Evolutionary conservation across 352 stramenopile species (phyloP).

Genomic region (Phytophthora agathidicida): DNA sequence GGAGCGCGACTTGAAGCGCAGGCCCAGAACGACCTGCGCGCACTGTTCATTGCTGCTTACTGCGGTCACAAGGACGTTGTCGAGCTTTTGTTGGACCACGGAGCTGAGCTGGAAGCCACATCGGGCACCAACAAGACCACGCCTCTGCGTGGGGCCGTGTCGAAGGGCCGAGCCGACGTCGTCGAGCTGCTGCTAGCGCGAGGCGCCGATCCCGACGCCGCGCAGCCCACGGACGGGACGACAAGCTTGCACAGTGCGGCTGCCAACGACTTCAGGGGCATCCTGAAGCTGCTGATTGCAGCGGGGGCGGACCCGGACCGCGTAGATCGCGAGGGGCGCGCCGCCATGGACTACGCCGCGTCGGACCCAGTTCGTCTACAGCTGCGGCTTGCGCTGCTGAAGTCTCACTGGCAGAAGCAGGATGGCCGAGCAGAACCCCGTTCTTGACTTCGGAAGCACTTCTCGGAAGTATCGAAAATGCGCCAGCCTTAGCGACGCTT

Average conservation of each 20-base stretch:
- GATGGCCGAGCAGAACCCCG: slow-evolving; percentile 23
- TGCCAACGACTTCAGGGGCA: slow-evolving; percentile 43
- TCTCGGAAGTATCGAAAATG: too few species aligned
- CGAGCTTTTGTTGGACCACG: slow-evolving; percentile 44
- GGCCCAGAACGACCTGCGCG: slow-evolving; percentile 46
- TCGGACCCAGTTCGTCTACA: slow-evolving; percentile 54
- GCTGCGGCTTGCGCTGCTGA: slow-evolving; percentile 55
- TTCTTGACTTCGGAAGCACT: too few species aligned
- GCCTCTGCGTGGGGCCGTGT: slow-evolving; percentile 52
- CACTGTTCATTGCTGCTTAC: slow-evolving; percentile 57
- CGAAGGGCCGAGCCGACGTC: slow-evolving; percentile 42
- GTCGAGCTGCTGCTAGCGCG: slow-evolving; percentile 44
- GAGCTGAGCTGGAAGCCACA: slow-evolving; percentile 46
- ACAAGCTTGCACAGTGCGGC: slow-evolving; percentile 59
- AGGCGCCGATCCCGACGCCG: slow-evolving; percentile 50
- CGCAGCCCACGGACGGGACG: slow-evolving; percentile 42
- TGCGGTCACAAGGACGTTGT: slow-evolving; percentile 55
- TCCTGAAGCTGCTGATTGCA: slow-evolving; percentile 45
- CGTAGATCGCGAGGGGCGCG: slow-evolving; percentile 40
- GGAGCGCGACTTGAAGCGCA: slow-evolving; percentile 50
- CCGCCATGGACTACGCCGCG: slow-evolving; percentile 49
- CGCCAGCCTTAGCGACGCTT: too few species aligned
- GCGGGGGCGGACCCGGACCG: slow-evolving; percentile 45
- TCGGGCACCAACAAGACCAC: slow-evolving; percentile 53
- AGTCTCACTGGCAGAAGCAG: slow-evolving; percentile 59